Conservation (phyloP, 768 basidiomycete species). For the Pluteus cervinus region DNA sequence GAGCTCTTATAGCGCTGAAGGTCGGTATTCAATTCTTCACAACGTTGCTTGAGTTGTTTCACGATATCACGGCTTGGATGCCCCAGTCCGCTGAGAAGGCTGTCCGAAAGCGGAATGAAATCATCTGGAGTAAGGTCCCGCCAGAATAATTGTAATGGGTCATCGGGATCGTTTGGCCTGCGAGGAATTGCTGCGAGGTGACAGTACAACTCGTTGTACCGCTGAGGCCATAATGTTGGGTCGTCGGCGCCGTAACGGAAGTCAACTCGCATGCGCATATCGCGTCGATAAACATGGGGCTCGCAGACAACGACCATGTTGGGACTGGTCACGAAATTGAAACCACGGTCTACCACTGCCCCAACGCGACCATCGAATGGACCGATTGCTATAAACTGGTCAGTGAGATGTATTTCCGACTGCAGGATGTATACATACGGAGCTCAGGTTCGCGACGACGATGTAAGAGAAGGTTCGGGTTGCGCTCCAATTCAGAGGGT, state of each 20-base stretch:
- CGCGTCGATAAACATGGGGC: background rate
- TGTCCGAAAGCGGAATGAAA: background rate
- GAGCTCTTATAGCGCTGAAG: too few relatives aligned
- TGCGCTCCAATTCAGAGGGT: too few relatives aligned
- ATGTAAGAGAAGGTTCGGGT: too few relatives aligned
- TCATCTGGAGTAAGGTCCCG: background rate
- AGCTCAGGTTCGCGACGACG: too few relatives aligned
- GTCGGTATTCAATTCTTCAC: too few relatives aligned
- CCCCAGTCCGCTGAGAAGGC: constrained; percentile 1
- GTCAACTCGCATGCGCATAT: background rate
- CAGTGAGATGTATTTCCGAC: too few relatives aligned
- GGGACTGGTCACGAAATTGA: background rate
- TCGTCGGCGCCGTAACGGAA: constrained; percentile 1
- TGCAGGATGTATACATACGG: too few relatives aligned
- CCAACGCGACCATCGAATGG: constrained; percentile 1
- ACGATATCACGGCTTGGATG: too few relatives aligned
- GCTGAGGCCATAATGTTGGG: constrained; percentile 2
- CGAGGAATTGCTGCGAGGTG: constrained; percentile 1
- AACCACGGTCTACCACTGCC: background rate
- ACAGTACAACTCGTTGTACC: background rate
- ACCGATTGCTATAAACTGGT: too few relatives aligned
- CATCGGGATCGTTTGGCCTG: background rate
- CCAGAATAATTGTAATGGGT: constrained; percentile 1
- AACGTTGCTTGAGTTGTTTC: too few relatives aligned
- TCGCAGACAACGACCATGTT: background rate